A percentile compares a stretch with the other conserved stretches of the same genome.
Conservation (phyloP, 345 rosid genomes). For the Carallia brachiata region DNA sequence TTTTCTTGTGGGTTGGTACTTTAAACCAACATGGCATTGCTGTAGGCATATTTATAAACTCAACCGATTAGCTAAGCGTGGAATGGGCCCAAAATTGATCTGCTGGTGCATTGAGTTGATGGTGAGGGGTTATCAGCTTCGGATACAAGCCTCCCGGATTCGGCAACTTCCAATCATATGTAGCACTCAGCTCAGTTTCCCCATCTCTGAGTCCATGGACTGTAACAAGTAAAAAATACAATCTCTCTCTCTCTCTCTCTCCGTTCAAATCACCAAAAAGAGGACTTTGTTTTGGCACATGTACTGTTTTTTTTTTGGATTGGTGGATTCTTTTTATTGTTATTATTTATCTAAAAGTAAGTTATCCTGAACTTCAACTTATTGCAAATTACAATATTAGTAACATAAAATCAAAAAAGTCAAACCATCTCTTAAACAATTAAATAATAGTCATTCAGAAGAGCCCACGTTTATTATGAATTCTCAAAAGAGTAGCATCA, state of each 20-base stretch:
- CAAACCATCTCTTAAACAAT: too few species aligned
- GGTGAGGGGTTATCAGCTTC: neutral
- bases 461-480: too few species aligned
- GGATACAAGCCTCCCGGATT: neutral
- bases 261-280: too few species aligned
- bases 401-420: too few species aligned
- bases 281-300: too few species aligned
- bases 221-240: conserved; percentile 29
- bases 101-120: conserved; percentile 15
- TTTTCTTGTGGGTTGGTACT: neutral
- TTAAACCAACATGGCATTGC: neutral
- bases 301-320: too few species aligned
- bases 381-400: too few species aligned
- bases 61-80: neutral
- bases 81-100: neutral
- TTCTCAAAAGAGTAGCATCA: too few species aligned
- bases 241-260: neutral
- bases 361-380: too few species aligned
- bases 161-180: conserved; percentile 2
- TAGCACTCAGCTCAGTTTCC: conserved; percentile 38
- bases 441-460: too few species aligned
- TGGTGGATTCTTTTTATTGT: too few species aligned
- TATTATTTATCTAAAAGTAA: too few species aligned
- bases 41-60: conserved; percentile 1
- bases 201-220: conserved; percentile 38